Evolutionary conservation across 202 grass and related monocot species (phyloP), one percentile per base, ranked within the genome.

Genomic region (Setaria viridis): DNA sequence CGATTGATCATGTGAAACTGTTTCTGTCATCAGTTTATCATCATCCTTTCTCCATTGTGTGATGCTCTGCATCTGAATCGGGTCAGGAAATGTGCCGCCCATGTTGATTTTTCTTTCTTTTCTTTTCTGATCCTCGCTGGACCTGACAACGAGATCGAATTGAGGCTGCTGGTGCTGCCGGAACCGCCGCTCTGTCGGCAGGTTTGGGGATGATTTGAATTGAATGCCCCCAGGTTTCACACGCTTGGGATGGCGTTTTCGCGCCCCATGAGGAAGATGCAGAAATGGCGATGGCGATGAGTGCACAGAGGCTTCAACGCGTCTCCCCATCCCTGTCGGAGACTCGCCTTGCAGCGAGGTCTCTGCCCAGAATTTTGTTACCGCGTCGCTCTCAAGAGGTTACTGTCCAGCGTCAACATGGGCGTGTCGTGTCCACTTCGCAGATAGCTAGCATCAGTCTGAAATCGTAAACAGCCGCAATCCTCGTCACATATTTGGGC

Each of bases 161-260:
- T 34, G 71, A 30, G 49, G 25, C 20, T 25, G 47, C 9, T 37
- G 25, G 29, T 70, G 80, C 62, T 47, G 66, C 81, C 78, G 58
- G 50, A 77, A 3, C 39, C n/a, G 64, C 46, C 9, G 70, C 66
- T 47, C 35, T 86, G 84, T 90, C 74, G 84, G 84, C 84, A 90
- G 80, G 67, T 87, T 53, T 60, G 69, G 62, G 75, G 53, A 30
- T 63, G 16, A 71, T 19, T 14, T 47, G 55, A 47, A 66, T 17
- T 11, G 48, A 74, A 51, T 54, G 16, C 25, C 11, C n/a, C 42
- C 8, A 19, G 47, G 11, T 45, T 87, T 87, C 88, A 68, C 62
- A 70, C 53, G 42, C 29, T 3, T 43, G 68, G 37, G 67, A 53
- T 11, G 56, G 39, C 2, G 42, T 49, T 74, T 30, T 62, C 43